Conservation (phyloP, 805 yeast species). For the Metschnikowia lunata region DNA sequence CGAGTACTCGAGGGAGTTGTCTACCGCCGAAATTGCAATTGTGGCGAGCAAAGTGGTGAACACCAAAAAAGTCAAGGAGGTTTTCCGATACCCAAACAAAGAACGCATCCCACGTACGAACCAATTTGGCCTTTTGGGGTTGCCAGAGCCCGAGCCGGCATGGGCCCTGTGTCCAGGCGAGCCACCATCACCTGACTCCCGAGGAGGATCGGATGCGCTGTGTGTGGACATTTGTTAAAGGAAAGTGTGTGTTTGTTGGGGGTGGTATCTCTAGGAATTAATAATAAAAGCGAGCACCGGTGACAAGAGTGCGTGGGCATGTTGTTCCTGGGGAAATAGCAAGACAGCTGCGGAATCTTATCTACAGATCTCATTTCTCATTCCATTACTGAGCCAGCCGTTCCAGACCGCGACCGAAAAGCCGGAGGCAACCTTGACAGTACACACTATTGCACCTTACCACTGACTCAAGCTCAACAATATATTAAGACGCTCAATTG, state of each 20-base stretch:
- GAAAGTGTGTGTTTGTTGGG: background rate
- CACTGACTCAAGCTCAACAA: too few relatives aligned
- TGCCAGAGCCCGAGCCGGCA: background rate
- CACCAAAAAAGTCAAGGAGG: slow-evolving; percentile 57
- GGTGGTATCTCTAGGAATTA: background rate
- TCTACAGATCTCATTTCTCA: slow-evolving; percentile 4
- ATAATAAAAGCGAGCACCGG: too few relatives aligned
- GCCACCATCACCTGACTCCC: slow-evolving; percentile 1
- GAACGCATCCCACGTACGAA: slow-evolving; percentile 37
- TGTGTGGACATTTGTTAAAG: slow-evolving; percentile 6
- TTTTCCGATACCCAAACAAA: slow-evolving; percentile 67
- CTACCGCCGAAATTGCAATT: slow-evolving; percentile 33
- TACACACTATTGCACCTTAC: too few relatives aligned
- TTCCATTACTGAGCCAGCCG: too few relatives aligned
- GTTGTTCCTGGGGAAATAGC: background rate
- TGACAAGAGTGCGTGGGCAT: too few relatives aligned
- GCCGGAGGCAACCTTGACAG: too few relatives aligned
- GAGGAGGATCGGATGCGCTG: slow-evolving; percentile 9
- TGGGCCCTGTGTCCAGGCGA: slow-evolving; percentile 6
- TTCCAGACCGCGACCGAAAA: too few relatives aligned
- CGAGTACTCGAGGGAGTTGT: slow-evolving; percentile 36
- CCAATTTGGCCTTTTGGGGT: slow-evolving; percentile 12
- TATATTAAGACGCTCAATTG: too few relatives aligned
- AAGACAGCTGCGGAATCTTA: slow-evolving; percentile 1
- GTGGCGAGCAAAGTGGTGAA: slow-evolving; percentile 44